Percentiles rank a stretch among this genome's conserved stretches.
phyloP scores from a whole-genome alignment of 495 filamentous ascomycete species.

The Xylaria grammica region DNA sequence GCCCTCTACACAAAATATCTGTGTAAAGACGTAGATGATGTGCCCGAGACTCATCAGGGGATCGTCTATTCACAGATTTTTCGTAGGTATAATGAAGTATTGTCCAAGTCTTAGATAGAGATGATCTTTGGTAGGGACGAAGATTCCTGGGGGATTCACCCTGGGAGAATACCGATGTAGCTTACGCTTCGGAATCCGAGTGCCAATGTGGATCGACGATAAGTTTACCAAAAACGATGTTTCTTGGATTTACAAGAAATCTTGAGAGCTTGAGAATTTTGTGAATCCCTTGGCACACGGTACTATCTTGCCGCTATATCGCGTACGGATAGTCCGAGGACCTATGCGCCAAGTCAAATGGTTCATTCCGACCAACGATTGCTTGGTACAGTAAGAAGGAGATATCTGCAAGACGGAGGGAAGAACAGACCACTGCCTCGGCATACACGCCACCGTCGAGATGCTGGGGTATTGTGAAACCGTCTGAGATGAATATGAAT shows the following conservation, averaged over 20 bases:
- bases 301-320: constrained; percentile 4
- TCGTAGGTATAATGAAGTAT: too few species aligned
- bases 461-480: too few species aligned
- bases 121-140: too few species aligned
- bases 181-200: constrained; percentile 16
- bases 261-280: constrained; percentile 18
- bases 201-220: constrained; percentile 10
- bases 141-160: background rate
- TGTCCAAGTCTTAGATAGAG: too few species aligned
- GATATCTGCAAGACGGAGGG: background rate
- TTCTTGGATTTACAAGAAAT: constrained; percentile 12
- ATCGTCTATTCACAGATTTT: background rate
- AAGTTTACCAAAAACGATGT: constrained; percentile 2
- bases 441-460: too few species aligned
- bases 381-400: constrained; percentile 26
- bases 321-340: constrained; percentile 19
- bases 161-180: background rate
- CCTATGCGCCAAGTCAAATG: constrained; percentile 37
- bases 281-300: constrained; percentile 22
- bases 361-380: constrained; percentile 29
- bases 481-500: too few species aligned
- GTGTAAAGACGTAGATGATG: background rate
- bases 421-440: constrained; percentile 4
- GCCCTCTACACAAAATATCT: background rate
- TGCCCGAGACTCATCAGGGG: background rate